A percentile compares a stretch with the other conserved stretches of the same genome.
phyloP scores from a whole-genome alignment of 2,329 filamentous ascomycete genomes.

The Ilyonectria sp. region DNA sequence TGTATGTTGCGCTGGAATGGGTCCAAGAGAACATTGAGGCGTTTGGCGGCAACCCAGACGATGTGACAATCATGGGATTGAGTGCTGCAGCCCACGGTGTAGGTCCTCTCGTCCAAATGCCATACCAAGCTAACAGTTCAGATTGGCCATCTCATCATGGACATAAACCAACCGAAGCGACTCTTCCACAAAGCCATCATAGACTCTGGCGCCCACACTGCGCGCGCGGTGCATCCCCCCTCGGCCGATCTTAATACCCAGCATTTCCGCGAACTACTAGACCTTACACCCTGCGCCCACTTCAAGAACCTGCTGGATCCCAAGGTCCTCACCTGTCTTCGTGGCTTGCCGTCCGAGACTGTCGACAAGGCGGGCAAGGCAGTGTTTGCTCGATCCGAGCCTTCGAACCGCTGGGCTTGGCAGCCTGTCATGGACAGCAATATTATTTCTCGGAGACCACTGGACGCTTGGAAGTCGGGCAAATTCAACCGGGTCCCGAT shows the following conservation, averaged over 20 bases:
- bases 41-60: conserved; percentile 65
- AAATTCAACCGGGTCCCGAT: conserved; percentile 52
- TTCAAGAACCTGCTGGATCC: conserved; percentile 44
- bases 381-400: conserved; percentile 47
- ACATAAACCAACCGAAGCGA: conserved; percentile 50
- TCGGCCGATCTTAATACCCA: conserved; percentile 45
- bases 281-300: conserved; percentile 48
- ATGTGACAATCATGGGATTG: conserved; percentile 64
- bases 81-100: conserved; percentile 54
- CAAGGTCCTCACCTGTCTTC: conserved; percentile 46
- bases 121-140: conserved; percentile 16
- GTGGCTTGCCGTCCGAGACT: conserved; percentile 42
- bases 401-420: conserved; percentile 52
- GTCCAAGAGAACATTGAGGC: conserved; percentile 65
- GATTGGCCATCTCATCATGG: conserved; percentile 53
- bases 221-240: conserved; percentile 48
- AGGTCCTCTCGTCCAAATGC: conserved; percentile 10
- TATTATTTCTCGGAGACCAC: conserved; percentile 49
- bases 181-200: conserved; percentile 53
- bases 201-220: conserved; percentile 51
- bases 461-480: conserved; percentile 52
- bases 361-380: conserved; percentile 48
- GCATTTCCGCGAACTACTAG: conserved; percentile 50
- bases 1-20: conserved; percentile 64
- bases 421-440: conserved; percentile 51